These are phyloP conservation scores for Samsoniella hepiali DNA, from an alignment of 2,329 filamentous ascomycete genomes.

Conservation along the genomic window DNA sequence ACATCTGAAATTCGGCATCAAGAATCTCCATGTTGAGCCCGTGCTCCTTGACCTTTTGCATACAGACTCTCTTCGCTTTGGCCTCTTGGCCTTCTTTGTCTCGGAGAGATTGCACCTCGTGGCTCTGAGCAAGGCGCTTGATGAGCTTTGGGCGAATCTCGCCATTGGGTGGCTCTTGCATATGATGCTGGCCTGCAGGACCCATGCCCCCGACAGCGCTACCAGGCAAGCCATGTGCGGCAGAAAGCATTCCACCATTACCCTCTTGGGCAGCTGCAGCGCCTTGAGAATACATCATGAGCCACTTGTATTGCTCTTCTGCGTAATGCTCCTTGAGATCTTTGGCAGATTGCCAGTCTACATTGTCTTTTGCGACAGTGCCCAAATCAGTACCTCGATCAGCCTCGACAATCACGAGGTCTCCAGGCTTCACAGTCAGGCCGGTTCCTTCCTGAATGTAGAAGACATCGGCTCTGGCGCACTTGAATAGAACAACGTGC, in stretches of 20 bases:
- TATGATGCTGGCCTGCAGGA: slow-evolving; percentile 67
- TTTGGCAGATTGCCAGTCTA: slow-evolving; percentile 84
- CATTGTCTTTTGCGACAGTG: slow-evolving; percentile 83
- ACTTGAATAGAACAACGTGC: slow-evolving; percentile 95
- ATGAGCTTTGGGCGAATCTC: slow-evolving; percentile 96
- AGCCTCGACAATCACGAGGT: slow-evolving; percentile 95
- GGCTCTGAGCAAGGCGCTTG: slow-evolving; percentile 85
- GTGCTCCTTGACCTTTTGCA: slow-evolving; percentile 94
- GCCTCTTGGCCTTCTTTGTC: slow-evolving; percentile 98
- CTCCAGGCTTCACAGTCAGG: slow-evolving; percentile 82
- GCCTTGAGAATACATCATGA: slow-evolving; percentile 96
- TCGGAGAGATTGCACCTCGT: slow-evolving; percentile 83
- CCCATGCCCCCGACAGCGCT: slow-evolving; percentile 78
- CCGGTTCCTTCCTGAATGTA: slow-evolving; percentile 96
- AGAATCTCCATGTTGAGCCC: slow-evolving; percentile 97
- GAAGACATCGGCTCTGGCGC: slow-evolving; percentile 90
- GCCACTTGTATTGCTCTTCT: slow-evolving; percentile 95
- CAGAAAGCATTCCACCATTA: slow-evolving; percentile 60
- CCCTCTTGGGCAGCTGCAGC: slow-evolving; percentile 61
- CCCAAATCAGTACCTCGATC: slow-evolving; percentile 95
- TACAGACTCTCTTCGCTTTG: slow-evolving; percentile 93
- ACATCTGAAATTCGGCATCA: slow-evolving; percentile 98
- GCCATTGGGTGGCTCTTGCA: slow-evolving; percentile 65
- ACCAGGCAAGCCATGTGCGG: slow-evolving; percentile 60
- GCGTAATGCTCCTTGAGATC: slow-evolving; percentile 87